Base-by-base conservation (phyloP, 768 basidiomycete genomes). In the Cubamyces lactineus region DNA sequence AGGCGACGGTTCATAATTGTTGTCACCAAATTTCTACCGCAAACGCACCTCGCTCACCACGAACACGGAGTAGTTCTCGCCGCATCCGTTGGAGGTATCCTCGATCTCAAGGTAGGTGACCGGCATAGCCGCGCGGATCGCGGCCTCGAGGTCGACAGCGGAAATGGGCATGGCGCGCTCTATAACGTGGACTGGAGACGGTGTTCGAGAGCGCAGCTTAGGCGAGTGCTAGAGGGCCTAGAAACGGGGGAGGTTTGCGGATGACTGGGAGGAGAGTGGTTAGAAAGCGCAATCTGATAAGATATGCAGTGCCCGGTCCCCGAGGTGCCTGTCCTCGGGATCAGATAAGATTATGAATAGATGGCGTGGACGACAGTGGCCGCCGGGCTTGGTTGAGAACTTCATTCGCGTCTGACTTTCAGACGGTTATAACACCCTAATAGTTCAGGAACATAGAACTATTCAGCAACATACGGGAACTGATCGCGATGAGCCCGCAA, bases 81-180 rank as follows among this genome's bases (percentile, higher is more conserved):
- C 92, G 67, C 92, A 94, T 6, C 91, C 91, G 66, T 79, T 89
- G 0, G 91, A 92, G 66, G 84, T 82, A 71, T 94, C 92, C 65
- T 86, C 78, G 52, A 94, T 86, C 69, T 91, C 83, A 15, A 93
- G 80, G 68, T 91, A 86, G 2, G 77, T 72, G 42, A 92, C 83
- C 30, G 84, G 81, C 53, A 92, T 81, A 1, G 83, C 82, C n/a
- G 76, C 73, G 62, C 85, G 84, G 63, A 93, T 84, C 19, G 85
- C 83, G 34, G 75, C 71, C 71, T 91, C 88, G 58, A 93, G 79
- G 49, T 82, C 80, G 50, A 72, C 68, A 13, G 74, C 69, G 58
- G 84, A 78, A 65, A 91, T 79, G 45, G 88, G 86, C 91, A 92
- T 91, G 55, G 64, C 56, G 41, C 21, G 45, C 12, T 23, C 17